A percentile compares a stretch with the other conserved stretches of the same genome.
These are phyloP conservation scores for Davidsoniella australis DNA, from an alignment of 2,329 filamentous ascomycete genomes.

Conservation along the genomic window DNA sequence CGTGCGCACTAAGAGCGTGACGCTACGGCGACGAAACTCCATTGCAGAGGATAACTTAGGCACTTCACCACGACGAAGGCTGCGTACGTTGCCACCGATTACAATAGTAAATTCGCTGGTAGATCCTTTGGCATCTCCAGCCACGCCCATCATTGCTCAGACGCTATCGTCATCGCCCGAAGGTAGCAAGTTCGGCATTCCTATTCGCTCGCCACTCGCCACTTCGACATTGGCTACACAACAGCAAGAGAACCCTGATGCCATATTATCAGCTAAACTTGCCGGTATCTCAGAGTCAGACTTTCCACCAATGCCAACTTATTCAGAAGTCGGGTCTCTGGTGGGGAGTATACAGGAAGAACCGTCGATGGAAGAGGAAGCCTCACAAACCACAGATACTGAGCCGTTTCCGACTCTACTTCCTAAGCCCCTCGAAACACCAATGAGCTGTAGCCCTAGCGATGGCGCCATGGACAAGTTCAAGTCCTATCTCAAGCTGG, in stretches of 20 bases:
- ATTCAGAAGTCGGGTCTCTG: too few species aligned
- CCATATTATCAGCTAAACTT: too few species aligned
- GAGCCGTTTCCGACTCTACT: constrained; percentile 2
- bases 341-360: too few species aligned
- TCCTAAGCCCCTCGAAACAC: background rate
- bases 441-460: constrained; percentile 14
- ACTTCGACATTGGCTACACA: too few species aligned
- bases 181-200: too few species aligned
- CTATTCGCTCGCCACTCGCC: too few species aligned
- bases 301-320: too few species aligned
- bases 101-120: constrained; percentile 5
- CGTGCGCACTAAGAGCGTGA: constrained; percentile 1
- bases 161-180: too few species aligned
- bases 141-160: background rate
- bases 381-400: background rate
- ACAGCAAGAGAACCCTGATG: too few species aligned
- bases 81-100: constrained; percentile 9
- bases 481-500: constrained; percentile 47
- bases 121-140: constrained; percentile 10
- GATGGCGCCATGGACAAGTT: constrained; percentile 34
- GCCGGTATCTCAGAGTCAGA: too few species aligned
- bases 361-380: too few species aligned
- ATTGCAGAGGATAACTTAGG: constrained; percentile 3
- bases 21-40: constrained; percentile 3
- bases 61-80: constrained; percentile 3